Percentiles rank a stretch among this genome's conserved stretches.
These are phyloP conservation scores for Olyra latifolia DNA, from an alignment of 176 grass and related monocot genomes.

Conservation along the genomic window DNA sequence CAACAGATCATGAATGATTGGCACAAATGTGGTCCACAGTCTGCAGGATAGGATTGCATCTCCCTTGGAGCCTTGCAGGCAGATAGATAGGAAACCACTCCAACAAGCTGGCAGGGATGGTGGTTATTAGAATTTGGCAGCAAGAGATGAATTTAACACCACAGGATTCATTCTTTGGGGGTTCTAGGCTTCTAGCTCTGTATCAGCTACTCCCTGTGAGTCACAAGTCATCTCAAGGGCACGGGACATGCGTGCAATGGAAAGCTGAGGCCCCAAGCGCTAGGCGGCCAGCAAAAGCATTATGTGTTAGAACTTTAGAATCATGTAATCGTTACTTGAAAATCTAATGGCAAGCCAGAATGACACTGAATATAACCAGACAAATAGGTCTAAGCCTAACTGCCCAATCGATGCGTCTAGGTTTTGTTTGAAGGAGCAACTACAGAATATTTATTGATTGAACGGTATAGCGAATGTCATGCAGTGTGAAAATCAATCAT, in stretches of 20 bases:
- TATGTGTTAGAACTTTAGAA: too few relatives aligned
- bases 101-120: neutral
- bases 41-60: neutral
- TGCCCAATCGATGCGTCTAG: neutral
- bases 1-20: conserved; percentile 25
- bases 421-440: too few relatives aligned
- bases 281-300: neutral
- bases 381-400: neutral
- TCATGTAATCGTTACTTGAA: neutral
- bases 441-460: too few relatives aligned
- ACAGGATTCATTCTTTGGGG: neutral
- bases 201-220: neutral
- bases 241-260: neutral
- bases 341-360: neutral
- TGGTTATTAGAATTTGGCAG: conserved; percentile 21
- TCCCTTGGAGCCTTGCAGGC: neutral
- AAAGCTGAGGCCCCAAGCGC: neutral
- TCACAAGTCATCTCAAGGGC: neutral
- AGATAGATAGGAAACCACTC: conserved; percentile 18
- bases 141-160: neutral
- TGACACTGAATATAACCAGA: neutral
- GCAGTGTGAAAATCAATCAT: too few relatives aligned
- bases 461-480: too few relatives aligned
- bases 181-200: conserved; percentile 4
- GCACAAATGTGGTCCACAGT: neutral